These are phyloP conservation scores for Galeopsis tetrahit DNA, from an alignment of 257 asterid species.

Conservation along the genomic window DNA sequence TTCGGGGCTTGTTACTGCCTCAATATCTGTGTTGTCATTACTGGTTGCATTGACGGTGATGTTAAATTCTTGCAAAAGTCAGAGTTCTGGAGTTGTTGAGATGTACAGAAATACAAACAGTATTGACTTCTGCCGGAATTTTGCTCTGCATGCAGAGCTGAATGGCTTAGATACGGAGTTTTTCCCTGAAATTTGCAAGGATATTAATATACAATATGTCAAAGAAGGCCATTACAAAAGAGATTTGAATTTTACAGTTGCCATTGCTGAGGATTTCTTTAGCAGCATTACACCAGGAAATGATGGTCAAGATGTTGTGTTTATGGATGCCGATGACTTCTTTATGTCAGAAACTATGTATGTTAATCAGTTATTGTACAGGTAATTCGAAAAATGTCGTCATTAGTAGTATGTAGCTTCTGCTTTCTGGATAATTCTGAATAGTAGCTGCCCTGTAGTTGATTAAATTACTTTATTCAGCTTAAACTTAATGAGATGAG, in stretches of 20 bases:
- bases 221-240: conserved; percentile 54
- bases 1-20: too few species aligned
- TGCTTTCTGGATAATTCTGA: conserved; percentile 3
- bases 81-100: conserved; percentile 55
- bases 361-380: background rate
- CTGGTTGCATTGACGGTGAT: conserved; percentile 59
- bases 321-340: conserved; percentile 73
- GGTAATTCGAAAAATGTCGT: conserved; percentile 33
- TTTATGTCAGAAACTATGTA: conserved; percentile 35
- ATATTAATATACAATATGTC: conserved; percentile 39
- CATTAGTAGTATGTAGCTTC: conserved; percentile 5
- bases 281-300: conserved; percentile 41
- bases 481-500: too few species aligned
- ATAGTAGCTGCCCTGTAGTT: background rate
- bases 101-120: conserved; percentile 29
- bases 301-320: conserved; percentile 57
- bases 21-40: too few species aligned
- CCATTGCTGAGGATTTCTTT: conserved; percentile 56
- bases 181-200: conserved; percentile 55
- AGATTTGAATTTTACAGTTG: conserved; percentile 50
- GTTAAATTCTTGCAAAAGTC: conserved; percentile 56
- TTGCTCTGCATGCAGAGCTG: conserved; percentile 58
- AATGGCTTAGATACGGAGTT: conserved; percentile 51
- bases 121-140: conserved; percentile 53
- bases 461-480: conserved; percentile 4